Conservation (phyloP, 345 rosid species). For the Syzygium aromaticum region DNA sequence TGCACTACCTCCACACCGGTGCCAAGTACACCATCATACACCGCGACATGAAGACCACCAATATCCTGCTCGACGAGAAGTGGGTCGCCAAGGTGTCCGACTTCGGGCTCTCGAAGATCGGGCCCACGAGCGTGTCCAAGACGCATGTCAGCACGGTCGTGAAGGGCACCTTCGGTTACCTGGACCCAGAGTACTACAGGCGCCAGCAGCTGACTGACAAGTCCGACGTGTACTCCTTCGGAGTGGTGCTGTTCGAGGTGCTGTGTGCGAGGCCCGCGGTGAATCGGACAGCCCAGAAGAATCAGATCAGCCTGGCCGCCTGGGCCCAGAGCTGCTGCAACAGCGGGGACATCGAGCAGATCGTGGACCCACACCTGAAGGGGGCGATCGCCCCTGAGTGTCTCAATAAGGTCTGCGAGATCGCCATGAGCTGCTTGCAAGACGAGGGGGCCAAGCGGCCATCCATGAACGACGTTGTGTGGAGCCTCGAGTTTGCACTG, state of each 20-base stretch:
- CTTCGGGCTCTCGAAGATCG: conserved; percentile 22
- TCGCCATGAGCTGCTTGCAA: conserved; percentile 27
- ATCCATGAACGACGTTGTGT: conserved; percentile 30
- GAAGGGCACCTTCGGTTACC: conserved; percentile 27
- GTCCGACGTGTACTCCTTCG: conserved; percentile 6
- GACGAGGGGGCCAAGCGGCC: conserved; percentile 25
- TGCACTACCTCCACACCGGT: conserved; percentile 24
- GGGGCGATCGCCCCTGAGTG: conserved; percentile 9
- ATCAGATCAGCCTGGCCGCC: not conserved
- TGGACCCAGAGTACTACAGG: conserved; percentile 29
- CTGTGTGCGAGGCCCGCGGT: not conserved
- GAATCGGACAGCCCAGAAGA: not conserved
- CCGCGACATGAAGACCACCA: conserved; percentile 12
- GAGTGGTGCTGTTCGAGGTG: not conserved
- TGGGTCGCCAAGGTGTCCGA: conserved; percentile 33
- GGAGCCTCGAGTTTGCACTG: conserved; percentile 25
- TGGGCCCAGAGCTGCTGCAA: not conserved
- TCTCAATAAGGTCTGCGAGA: conserved; percentile 31
- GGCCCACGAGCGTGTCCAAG: conserved; percentile 3
- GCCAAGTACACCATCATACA: conserved; percentile 13
- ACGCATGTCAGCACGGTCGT: conserved; percentile 26
- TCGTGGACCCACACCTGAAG: conserved; percentile 10
- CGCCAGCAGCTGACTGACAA: conserved; percentile 18
- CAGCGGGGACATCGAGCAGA: not conserved
- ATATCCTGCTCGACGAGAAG: conserved; percentile 6